Evolutionary conservation across 352 stramenopile species (phyloP).

Genomic region (Globisporangium nagaii): DNA sequence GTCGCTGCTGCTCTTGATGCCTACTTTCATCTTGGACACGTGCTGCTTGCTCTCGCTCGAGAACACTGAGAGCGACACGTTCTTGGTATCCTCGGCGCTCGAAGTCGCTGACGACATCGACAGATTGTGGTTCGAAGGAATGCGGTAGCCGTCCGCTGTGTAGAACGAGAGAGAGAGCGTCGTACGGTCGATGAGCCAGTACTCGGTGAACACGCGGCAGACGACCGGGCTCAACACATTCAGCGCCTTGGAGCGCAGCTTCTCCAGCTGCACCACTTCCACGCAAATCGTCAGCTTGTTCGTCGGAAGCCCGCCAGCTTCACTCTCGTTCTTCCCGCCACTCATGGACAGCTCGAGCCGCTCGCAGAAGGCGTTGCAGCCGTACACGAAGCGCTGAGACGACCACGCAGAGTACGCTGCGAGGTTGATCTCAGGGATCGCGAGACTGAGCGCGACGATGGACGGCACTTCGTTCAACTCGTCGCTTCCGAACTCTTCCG

Average conservation of each 20-base stretch:
- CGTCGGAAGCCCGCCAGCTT: slow-evolving; percentile 11
- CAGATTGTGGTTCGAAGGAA: slow-evolving; percentile 35
- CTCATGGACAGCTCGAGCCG: slow-evolving; percentile 64
- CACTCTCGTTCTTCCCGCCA: slow-evolving; percentile 19
- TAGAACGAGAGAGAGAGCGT: slow-evolving; percentile 67
- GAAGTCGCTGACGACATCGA: slow-evolving; percentile 19
- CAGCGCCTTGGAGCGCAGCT: slow-evolving; percentile 28
- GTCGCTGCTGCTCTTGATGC: slow-evolving; percentile 31
- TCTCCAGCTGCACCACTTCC: slow-evolving; percentile 49
- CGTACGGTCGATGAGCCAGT: slow-evolving; percentile 82
- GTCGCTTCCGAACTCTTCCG: slow-evolving; percentile 28
- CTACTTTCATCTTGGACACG: slow-evolving; percentile 74
- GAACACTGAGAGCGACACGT: slow-evolving; percentile 66
- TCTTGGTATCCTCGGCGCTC: neutral
- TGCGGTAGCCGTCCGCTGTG: slow-evolving; percentile 54
- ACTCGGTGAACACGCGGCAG: slow-evolving; percentile 74
- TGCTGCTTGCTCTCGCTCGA: slow-evolving; percentile 59
- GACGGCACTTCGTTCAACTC: slow-evolving; percentile 42
- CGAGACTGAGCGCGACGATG: slow-evolving; percentile 65
- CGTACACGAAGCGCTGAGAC: slow-evolving; percentile 61
- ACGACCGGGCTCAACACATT: slow-evolving; percentile 55
- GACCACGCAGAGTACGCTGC: slow-evolving; percentile 49
- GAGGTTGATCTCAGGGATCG: slow-evolving; percentile 58
- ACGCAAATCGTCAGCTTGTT: slow-evolving; percentile 64
- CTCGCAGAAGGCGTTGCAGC: slow-evolving; percentile 52